Percentiles rank a stretch among this genome's conserved stretches.
phyloP scores from a whole-genome alignment of 345 rosid genomes.

The Trapa incisa region DNA sequence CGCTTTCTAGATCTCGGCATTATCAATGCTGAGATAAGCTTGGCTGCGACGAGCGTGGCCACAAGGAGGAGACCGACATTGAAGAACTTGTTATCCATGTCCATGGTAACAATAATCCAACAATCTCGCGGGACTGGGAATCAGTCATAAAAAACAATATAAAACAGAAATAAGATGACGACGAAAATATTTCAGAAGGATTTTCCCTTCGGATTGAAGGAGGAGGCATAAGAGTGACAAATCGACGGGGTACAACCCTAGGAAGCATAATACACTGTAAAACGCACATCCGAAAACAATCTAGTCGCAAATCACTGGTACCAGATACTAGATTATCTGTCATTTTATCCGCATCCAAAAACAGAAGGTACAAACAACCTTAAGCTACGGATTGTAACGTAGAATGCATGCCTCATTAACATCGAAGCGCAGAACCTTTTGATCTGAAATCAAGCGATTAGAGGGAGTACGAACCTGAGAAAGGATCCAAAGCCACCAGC shows the following conservation, averaged over 20 bases:
- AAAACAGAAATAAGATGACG: not conserved
- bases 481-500: not conserved
- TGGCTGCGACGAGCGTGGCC: constrained; percentile 62
- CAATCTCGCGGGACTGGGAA: not conserved
- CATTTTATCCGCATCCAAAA: not conserved
- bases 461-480: constrained; percentile 2
- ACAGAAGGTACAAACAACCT: not conserved
- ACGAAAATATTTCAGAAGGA: not conserved
- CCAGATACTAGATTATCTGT: too few relatives aligned
- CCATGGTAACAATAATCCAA: constrained; percentile 17
- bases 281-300: not conserved
- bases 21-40: constrained; percentile 51
- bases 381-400: not conserved
- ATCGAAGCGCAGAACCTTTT: not conserved
- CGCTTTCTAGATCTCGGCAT: constrained; percentile 51
- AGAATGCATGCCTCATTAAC: not conserved
- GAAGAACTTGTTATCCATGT: constrained; percentile 41
- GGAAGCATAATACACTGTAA: not conserved
- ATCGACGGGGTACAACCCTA: not conserved
- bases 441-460: not conserved
- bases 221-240: not conserved
- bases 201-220: not conserved
- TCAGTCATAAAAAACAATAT: not conserved
- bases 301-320: not conserved
- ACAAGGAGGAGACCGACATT: constrained; percentile 46